Base-by-base conservation (phyloP, 2,329 filamentous ascomycete species). In the Leptographium radiaticola region DNA sequence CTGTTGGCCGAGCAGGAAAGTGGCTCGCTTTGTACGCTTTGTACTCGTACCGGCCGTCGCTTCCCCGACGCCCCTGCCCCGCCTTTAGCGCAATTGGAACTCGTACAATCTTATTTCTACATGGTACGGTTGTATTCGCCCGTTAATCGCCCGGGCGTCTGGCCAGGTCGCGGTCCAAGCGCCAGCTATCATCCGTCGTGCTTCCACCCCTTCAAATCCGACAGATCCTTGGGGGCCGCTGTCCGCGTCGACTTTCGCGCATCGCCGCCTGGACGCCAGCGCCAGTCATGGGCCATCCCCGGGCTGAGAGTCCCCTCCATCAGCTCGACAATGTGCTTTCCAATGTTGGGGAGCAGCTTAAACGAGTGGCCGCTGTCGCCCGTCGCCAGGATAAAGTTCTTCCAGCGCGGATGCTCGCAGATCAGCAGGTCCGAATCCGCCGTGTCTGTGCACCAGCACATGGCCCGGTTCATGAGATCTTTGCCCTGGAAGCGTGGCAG, bases 291-390 rank as follows among this genome's bases (percentile, higher is more conserved):
- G 2, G 49, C 49, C 30, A 55, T 16, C 1, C 49, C 49, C 1
- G 53, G 2, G 11, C 20, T n/a, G 15, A 55, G 39, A 12, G 44
- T 52, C 13, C 49, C 53, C 20, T 55, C 53, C 11, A 55, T 12
- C 18, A 55, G 53, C 18, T 44, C 53, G 2, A 55, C 53, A 6
- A 55, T 36, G 25, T 55, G 33, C 39, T 55, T 52, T n/a, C 53
- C 53, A 8, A 55, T 45, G 38, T 16, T 52, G 7, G 53, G 53
- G 2, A 55, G 49, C 2, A 55, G n/a, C 30, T 55, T 55, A 31
- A 55, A 55, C 2, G 53, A 55, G 25, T 55, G 53, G 1, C 78
- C 80, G 2, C 78, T 83, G 60, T 82, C 80, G 0, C 79, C 79
- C 0, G 75, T 74, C 1, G 77, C 58, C 0, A 80, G 61, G 2